phyloP scores from a whole-genome alignment of 2,329 filamentous ascomycete genomes.

The Acarospora socialis region DNA sequence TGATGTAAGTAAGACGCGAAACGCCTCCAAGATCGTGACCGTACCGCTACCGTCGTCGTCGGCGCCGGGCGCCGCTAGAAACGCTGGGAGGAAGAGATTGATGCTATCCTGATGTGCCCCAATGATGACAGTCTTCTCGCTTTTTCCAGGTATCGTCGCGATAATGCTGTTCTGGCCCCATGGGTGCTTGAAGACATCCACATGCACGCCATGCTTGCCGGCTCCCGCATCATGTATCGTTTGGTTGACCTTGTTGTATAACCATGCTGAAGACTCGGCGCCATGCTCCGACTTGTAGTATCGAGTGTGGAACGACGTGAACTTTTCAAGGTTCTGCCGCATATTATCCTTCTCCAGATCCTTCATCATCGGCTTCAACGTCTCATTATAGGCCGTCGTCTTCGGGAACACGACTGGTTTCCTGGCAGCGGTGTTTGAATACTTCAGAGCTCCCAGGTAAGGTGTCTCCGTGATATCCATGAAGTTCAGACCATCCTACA shows the following conservation, averaged over 20 bases:
- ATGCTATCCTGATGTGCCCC: slow-evolving; percentile 93
- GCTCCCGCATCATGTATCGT: slow-evolving; percentile 61
- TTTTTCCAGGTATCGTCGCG: slow-evolving; percentile 75
- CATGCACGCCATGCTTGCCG: slow-evolving; percentile 49
- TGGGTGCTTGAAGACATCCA: slow-evolving; percentile 60
- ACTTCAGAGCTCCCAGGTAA: slow-evolving; percentile 3
- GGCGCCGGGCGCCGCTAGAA: slow-evolving; percentile 78
- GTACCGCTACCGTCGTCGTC: slow-evolving; percentile 90
- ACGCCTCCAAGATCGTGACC: slow-evolving; percentile 84
- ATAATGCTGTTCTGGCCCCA: slow-evolving; percentile 91
- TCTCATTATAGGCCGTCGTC: slow-evolving; percentile 49
- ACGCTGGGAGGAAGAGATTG: slow-evolving; percentile 75
- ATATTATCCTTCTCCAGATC: slow-evolving; percentile 64
- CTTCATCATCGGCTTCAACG: slow-evolving; percentile 51
- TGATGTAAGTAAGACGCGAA: slow-evolving; percentile 66
- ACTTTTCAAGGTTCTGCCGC: slow-evolving; percentile 58
- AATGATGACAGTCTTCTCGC: slow-evolving; percentile 71
- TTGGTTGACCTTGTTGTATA: slow-evolving; percentile 58
- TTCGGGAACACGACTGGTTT: slow-evolving; percentile 50
- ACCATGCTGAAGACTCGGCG: slow-evolving; percentile 74
- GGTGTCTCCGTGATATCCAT: slow-evolving; percentile 74
- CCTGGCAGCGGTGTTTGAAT: slow-evolving; percentile 16
- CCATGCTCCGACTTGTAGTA: slow-evolving; percentile 51
- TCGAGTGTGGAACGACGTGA: slow-evolving; percentile 44
- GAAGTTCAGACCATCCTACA: slow-evolving; percentile 68